Evolutionary conservation across 75 land plant species (phyloP).

Genomic region (Selaginella tamariscina): DNA sequence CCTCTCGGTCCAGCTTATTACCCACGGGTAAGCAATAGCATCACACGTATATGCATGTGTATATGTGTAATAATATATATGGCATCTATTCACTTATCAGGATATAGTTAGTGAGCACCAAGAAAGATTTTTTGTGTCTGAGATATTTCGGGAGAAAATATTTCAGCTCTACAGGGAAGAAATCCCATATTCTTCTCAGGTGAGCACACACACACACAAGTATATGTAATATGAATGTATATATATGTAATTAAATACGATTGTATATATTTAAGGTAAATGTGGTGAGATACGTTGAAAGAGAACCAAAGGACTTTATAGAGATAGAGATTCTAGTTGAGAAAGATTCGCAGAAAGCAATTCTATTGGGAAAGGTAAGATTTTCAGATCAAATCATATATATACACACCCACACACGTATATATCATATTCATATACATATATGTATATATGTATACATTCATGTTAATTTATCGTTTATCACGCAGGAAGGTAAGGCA

Average conservation of each 20-base stretch:
- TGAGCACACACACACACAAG: too few relatives aligned
- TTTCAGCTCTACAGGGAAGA: conserved; percentile 85
- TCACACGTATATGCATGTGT: not conserved
- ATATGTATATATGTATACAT: not conserved
- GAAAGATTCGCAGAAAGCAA: conserved; percentile 72
- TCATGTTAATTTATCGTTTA: not conserved
- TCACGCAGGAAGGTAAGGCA: conserved; percentile 54
- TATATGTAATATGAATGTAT: too few relatives aligned
- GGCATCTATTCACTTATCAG: conserved; percentile 28
- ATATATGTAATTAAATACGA: too few relatives aligned
- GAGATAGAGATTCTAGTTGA: conserved; percentile 84
- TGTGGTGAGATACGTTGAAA: conserved; percentile 58
- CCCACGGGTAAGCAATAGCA: conserved; percentile 48
- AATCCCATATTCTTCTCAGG: conserved; percentile 95
- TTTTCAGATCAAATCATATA: too few relatives aligned
- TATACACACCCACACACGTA: too few relatives aligned
- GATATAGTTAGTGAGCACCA: conserved; percentile 91
- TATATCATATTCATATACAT: not conserved
- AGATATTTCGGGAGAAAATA: conserved; percentile 90
- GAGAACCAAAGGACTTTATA: conserved; percentile 77
- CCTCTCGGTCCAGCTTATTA: conserved; percentile 88
- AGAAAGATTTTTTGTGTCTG: conserved; percentile 86
- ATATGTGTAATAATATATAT: too few relatives aligned
- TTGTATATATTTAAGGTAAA: conserved; percentile 52
- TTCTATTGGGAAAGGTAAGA: conserved; percentile 73